These are phyloP conservation scores for Cerrena zonata DNA, from an alignment of 1,284 basidiomycete species.

Conservation along the genomic window DNA sequence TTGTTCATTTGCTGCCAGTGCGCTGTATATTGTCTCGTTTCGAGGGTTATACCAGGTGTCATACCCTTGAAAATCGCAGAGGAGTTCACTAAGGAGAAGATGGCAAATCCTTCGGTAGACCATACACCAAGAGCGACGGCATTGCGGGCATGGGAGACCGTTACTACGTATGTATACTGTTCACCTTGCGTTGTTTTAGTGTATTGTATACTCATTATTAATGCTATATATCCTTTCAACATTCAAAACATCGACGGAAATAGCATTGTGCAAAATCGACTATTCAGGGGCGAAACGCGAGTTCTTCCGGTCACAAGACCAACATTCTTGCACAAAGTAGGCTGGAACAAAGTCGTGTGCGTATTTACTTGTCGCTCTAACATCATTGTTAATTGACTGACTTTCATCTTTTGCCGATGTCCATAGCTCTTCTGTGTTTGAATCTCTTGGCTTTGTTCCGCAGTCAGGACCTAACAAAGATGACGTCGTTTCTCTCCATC, in stretches of 20 bases:
- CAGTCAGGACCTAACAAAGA: not conserved
- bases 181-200: not conserved
- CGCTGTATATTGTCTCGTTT: conserved; percentile 59
- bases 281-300: conserved; percentile 66
- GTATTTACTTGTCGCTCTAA: no score
- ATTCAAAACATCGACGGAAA: not conserved
- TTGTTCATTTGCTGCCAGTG: conserved; percentile 80
- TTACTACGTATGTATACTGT: conserved; percentile 49
- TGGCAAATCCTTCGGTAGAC: conserved; percentile 33
- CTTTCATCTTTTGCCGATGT: no score
- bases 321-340: conserved; percentile 58
- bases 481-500: conserved; percentile 39
- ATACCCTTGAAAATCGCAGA: conserved; percentile 51
- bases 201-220: not conserved
- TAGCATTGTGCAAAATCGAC: conserved; percentile 65
- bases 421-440: conserved; percentile 48
- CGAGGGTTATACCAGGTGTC: conserved; percentile 61
- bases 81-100: conserved; percentile 37
- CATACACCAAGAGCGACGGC: conserved; percentile 46
- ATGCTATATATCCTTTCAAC: not conserved
- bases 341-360: conserved; percentile 59
- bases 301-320: conserved; percentile 47
- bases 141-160: conserved; percentile 56
- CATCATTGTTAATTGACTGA: no score
- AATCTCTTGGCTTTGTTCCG: conserved; percentile 33